These are phyloP conservation scores for Crassisporium funariophilum DNA, from an alignment of 768 basidiomycete species.

Conservation along the genomic window DNA sequence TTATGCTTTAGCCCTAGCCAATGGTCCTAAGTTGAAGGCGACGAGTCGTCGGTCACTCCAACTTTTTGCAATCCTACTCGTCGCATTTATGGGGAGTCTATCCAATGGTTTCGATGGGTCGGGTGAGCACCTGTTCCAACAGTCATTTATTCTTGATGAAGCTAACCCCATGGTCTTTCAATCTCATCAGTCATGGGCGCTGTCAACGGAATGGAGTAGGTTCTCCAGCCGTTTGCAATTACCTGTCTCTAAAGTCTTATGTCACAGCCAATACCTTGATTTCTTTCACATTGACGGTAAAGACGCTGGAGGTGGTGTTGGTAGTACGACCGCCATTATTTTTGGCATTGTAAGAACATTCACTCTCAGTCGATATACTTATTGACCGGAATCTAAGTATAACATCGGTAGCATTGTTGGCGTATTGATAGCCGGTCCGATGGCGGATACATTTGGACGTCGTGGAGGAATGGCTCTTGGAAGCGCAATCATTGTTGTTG, in stretches of 20 bases:
- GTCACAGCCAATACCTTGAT: constrained; percentile 37
- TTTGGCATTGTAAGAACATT: constrained; percentile 41
- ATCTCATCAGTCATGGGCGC: constrained; percentile 43
- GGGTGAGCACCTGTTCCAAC: constrained; percentile 37
- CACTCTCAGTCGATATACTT: neutral
- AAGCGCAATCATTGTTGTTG: constrained; percentile 40
- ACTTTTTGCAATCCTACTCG: constrained; percentile 42
- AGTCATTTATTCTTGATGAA: neutral
- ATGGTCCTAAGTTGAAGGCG: constrained; percentile 43
- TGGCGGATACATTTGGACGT: constrained; percentile 44
- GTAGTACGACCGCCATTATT: constrained; percentile 44
- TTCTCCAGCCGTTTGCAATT: neutral
- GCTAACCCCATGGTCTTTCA: neutral
- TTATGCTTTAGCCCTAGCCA: constrained; percentile 45
- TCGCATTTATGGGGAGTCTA: constrained; percentile 47
- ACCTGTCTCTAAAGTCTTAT: constrained; percentile 1
- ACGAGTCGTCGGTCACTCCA: constrained; percentile 40
- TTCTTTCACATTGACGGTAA: constrained; percentile 43
- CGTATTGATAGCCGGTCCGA: constrained; percentile 42
- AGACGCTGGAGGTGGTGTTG: constrained; percentile 45
- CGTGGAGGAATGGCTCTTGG: constrained; percentile 47
- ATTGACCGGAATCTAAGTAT: constrained; percentile 31
- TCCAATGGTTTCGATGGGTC: constrained; percentile 52
- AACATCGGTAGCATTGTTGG: constrained; percentile 45
- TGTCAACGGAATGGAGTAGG: constrained; percentile 49